Base-by-base conservation (phyloP, 2,329 filamentous ascomycete species). In the Venturia asperata region DNA sequence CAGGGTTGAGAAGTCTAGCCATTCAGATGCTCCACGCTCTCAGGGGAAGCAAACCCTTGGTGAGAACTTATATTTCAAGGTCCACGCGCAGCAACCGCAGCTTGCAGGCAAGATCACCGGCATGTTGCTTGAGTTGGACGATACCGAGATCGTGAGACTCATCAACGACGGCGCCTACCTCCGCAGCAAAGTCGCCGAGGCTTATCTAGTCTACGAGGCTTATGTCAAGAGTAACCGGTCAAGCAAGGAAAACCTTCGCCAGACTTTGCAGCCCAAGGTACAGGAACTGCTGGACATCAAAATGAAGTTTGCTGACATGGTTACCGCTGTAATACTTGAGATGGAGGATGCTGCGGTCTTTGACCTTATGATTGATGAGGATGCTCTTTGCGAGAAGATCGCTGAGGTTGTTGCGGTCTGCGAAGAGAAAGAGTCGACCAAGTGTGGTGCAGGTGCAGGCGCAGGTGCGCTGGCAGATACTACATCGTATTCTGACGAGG, bases 121-220 rank as follows among this genome's bases (percentile, higher is more conserved):
- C 80, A 99, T 99, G 94, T 89, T 99, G 73, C 81, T 99, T 73
- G 94, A 99, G 85, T 99, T 99, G 94, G 94, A 97, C 74, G 97
- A 97, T 80, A 77, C 83, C 66, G 94, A 99, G 82, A 83, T 99
- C 72, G 84, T 99, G 75, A 91, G 90, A 80, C 85, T 99, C 69
- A 91, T 96, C 70, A 90, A 93, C 76, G 92, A 97, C 74, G 92
- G 97, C 60, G 80, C 82, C 71, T 90, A 92, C 75, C 88, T 99
- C 67, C 90, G 91, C 76, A 85, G 87, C 77, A 99, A 99, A 88
- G 94, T 99, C 67, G 91, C 96, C 67, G 94, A 99, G 82, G 94
- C 94, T 70, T 88, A 97, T 75, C 90, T 86, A 71, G 94, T 99
- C 72, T 99, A 97, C 77, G 92, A 99, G 75, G 94, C 99, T 79